Evolutionary conservation across 805 yeast species (phyloP).

Genomic region (Maudiozyma pseudohumilis): DNA sequence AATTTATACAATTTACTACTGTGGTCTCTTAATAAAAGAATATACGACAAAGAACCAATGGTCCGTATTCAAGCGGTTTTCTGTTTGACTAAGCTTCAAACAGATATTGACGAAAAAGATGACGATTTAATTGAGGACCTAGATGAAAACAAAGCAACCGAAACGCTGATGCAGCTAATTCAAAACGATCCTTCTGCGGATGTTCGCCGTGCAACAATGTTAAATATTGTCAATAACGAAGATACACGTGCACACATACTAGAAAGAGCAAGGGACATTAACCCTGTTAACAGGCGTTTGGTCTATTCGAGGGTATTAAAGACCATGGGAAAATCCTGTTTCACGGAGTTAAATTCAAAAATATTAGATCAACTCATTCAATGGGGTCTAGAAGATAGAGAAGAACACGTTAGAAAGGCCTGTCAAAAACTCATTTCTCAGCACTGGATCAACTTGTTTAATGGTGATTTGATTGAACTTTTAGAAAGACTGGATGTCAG

Average conservation of each 20-base stretch:
- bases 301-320: slow-evolving; percentile 61
- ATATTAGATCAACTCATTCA: slow-evolving; percentile 57
- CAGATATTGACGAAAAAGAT: slow-evolving; percentile 30
- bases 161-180: slow-evolving; percentile 40
- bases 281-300: slow-evolving; percentile 58
- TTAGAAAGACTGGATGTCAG: slow-evolving; percentile 62
- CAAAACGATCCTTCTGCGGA: slow-evolving; percentile 80
- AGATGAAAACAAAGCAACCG: slow-evolving; percentile 36
- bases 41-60: slow-evolving; percentile 64
- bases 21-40: slow-evolving; percentile 49
- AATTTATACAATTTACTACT: slow-evolving; percentile 56
- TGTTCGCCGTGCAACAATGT: slow-evolving; percentile 74
- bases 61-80: slow-evolving; percentile 80
- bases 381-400: slow-evolving; percentile 88
- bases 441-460: slow-evolving; percentile 61
- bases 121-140: slow-evolving; percentile 9
- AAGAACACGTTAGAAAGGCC: slow-evolving; percentile 58
- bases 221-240: slow-evolving; percentile 51
- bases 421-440: slow-evolving; percentile 59
- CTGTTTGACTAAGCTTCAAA: slow-evolving; percentile 71
- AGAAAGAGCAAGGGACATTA: slow-evolving; percentile 76
- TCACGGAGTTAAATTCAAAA: slow-evolving; percentile 24
- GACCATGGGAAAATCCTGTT: slow-evolving; percentile 54
- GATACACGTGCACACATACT: slow-evolving; percentile 48
- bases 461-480: slow-evolving; percentile 62